Conservation (phyloP, 345 rosid genomes). For the Acer campestre region DNA sequence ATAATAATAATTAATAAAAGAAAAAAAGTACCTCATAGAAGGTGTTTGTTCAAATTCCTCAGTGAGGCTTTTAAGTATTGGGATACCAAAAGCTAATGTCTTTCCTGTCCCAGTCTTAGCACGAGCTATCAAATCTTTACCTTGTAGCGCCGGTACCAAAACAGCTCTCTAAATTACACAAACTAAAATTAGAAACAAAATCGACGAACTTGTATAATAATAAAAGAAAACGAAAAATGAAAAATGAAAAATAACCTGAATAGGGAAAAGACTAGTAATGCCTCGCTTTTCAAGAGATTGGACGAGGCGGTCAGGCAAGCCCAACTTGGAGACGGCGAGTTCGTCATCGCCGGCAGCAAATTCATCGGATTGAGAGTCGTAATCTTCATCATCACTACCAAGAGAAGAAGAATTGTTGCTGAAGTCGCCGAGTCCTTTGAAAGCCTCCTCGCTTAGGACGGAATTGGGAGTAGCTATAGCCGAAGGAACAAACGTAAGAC, state of each 20-base stretch:
- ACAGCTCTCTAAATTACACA: slow-evolving; percentile 72
- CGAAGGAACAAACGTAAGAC: slow-evolving; percentile 45
- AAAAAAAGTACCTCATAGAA: slow-evolving; percentile 53
- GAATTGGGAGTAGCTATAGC: slow-evolving; percentile 82
- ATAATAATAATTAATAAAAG: not conserved
- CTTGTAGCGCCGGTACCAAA: slow-evolving; percentile 79
- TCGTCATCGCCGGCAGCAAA: slow-evolving; percentile 44
- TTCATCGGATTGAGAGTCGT: slow-evolving; percentile 6
- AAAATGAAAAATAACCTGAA: slow-evolving; percentile 55
- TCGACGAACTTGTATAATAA: not conserved
- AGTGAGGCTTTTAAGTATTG: slow-evolving; percentile 78
- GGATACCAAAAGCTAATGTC: slow-evolving; percentile 96
- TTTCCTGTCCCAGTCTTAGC: slow-evolving; percentile 99
- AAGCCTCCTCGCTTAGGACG: slow-evolving; percentile 86
- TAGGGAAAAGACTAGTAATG: slow-evolving; percentile 90
- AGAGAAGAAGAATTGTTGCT: slow-evolving; percentile 28
- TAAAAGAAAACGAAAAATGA: not conserved
- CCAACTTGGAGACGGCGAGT: slow-evolving; percentile 69
- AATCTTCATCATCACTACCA: slow-evolving; percentile 28
- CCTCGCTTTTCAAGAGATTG: slow-evolving; percentile 78
- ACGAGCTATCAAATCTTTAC: slow-evolving; percentile 90
- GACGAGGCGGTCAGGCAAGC: slow-evolving; percentile 74
- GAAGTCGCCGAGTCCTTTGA: slow-evolving; percentile 61
- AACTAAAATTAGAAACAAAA: not conserved
- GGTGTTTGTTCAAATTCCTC: slow-evolving; percentile 50